These are phyloP conservation scores for Prunus fruticosa DNA, from an alignment of 306 rosid species.

Conservation along the genomic window DNA sequence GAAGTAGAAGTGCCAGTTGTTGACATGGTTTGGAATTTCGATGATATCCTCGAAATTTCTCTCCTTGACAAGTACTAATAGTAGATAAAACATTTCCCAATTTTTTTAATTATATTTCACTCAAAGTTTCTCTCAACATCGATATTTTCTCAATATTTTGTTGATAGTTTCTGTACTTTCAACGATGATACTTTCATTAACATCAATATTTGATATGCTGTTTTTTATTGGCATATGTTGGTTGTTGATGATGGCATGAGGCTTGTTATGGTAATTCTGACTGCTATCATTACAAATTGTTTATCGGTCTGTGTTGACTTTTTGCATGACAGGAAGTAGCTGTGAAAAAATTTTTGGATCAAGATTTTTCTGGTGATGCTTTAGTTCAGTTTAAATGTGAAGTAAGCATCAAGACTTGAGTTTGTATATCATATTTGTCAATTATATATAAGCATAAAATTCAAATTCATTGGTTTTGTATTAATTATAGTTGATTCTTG, in stretches of 20 bases:
- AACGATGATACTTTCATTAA: slow-evolving; percentile 7
- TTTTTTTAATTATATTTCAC: background rate
- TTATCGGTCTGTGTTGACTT: slow-evolving; percentile 15
- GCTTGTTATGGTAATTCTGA: background rate
- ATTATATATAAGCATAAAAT: background rate
- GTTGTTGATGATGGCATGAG: slow-evolving; percentile 6
- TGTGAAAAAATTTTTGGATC: slow-evolving; percentile 95
- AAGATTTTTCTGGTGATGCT: slow-evolving; percentile 95
- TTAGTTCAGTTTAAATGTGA: slow-evolving; percentile 87
- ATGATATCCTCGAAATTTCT: background rate
- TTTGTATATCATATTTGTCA: background rate
- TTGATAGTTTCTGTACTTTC: background rate
- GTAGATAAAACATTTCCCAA: background rate
- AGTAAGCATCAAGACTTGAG: slow-evolving; percentile 51
- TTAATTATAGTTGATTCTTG: background rate
- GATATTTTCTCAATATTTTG: background rate
- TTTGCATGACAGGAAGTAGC: slow-evolving; percentile 83
- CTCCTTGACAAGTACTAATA: background rate
- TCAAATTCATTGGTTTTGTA: background rate
- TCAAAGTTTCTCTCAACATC: background rate
- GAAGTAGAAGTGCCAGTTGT: background rate
- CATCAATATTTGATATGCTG: background rate
- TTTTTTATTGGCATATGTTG: too few relatives aligned
- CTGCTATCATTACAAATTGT: slow-evolving; percentile 1
- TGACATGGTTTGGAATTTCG: background rate